These are phyloP conservation scores for Spergularia marina DNA, from an alignment of 148 eudicot genomes.

Conservation along the genomic window DNA sequence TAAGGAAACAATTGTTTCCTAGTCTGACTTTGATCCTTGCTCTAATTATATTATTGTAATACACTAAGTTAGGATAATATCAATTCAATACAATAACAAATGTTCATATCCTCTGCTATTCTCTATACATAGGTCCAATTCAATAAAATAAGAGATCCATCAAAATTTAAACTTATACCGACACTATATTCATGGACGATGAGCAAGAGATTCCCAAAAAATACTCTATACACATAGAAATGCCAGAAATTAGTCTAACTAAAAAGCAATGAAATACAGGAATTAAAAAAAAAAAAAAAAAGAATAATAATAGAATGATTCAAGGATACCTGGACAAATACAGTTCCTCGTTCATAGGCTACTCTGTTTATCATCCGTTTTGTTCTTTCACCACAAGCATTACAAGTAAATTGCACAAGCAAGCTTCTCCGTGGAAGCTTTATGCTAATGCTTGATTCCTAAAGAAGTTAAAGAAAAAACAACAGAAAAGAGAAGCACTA, in stretches of 20 bases:
- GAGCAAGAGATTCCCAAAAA: background rate
- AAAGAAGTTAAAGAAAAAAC: background rate
- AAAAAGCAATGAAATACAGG: background rate
- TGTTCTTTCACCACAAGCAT: conserved; percentile 77
- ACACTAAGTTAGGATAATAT: too few relatives aligned
- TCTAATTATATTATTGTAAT: too few relatives aligned
- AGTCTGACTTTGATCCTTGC: too few relatives aligned
- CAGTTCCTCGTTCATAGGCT: conserved; percentile 94
- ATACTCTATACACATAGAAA: background rate
- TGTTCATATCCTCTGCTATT: too few relatives aligned
- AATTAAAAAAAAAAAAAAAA: background rate
- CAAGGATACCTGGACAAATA: conserved; percentile 77
- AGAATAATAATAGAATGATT: background rate
- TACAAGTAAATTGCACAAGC: conserved; percentile 78
- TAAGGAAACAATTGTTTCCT: too few relatives aligned
- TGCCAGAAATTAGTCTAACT: background rate
- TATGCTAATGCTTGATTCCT: conserved; percentile 65
- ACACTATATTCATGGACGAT: background rate
- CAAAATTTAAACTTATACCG: background rate
- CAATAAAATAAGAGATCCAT: background rate
- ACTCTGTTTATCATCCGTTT: conserved; percentile 70
- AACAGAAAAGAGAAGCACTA: background rate
- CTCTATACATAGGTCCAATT: background rate
- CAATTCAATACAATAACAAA: too few relatives aligned
- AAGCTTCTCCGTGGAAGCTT: conserved; percentile 88